Percentiles rank a stretch among this genome's conserved stretches.
Conservation (phyloP, 2,329 filamentous ascomycete species). For the Cryphonectria parasitica region DNA sequence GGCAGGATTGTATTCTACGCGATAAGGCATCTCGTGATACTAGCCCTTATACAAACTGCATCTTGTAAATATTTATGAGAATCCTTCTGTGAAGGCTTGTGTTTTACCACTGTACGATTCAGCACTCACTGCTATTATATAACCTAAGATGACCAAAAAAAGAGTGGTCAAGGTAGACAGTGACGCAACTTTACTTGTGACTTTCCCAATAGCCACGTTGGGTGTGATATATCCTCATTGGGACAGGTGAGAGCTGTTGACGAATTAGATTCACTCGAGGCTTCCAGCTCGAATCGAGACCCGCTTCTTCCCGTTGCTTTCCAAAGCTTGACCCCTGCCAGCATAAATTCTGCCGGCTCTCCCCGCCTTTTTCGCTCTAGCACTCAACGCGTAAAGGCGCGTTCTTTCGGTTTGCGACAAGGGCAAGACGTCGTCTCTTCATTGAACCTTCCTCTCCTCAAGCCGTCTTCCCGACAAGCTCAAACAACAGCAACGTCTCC, state of each 20-base stretch:
- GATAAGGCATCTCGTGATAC: too few relatives aligned
- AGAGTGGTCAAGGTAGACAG: too few relatives aligned
- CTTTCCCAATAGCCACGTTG: too few relatives aligned
- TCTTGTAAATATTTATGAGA: too few relatives aligned
- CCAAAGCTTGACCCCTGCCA: constrained; percentile 3
- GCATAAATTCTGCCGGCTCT: constrained; percentile 2
- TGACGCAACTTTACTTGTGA: too few relatives aligned
- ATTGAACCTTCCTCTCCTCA: not conserved
- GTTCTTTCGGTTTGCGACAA: not conserved
- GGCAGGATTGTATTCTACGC: too few relatives aligned
- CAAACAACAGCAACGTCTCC: not conserved
- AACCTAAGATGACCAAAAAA: too few relatives aligned
- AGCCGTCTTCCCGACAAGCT: not conserved
- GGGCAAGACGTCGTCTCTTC: not conserved
- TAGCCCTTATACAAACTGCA: too few relatives aligned
- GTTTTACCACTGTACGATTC: too few relatives aligned
- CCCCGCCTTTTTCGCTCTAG: constrained; percentile 7
- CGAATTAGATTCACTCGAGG: not conserved
- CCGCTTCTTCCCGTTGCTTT: not conserved
- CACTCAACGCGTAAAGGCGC: constrained; percentile 20
- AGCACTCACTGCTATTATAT: too few relatives aligned
- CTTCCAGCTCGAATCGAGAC: not conserved
- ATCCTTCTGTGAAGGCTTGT: too few relatives aligned
- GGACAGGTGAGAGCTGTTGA: not conserved
- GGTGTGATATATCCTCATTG: not conserved